These are phyloP conservation scores for Ophiostoma montium DNA, from an alignment of 2,329 filamentous ascomycete genomes.

Conservation along the genomic window DNA sequence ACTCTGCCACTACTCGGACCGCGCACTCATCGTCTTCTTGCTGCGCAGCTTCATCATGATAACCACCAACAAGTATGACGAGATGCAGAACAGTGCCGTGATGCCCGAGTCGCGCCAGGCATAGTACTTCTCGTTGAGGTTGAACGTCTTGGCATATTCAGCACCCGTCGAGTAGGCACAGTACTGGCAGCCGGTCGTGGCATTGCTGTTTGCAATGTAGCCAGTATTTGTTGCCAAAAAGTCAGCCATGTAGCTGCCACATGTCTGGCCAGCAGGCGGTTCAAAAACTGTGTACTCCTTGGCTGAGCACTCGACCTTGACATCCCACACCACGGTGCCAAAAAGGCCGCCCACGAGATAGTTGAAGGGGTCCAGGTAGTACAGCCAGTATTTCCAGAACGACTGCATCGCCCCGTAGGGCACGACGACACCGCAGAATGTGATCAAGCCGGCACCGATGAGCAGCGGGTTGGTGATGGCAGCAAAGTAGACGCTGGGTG, in stretches of 20 bases:
- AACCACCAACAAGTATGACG: conserved; percentile 26
- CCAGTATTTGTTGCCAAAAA: conserved; percentile 39
- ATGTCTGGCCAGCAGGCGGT: conserved; percentile 44
- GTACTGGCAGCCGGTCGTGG: conserved; percentile 39
- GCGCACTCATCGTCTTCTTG: conserved; percentile 11
- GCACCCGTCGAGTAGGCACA: conserved; percentile 34
- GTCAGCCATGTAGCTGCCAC: conserved; percentile 39
- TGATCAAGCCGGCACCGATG: conserved; percentile 32
- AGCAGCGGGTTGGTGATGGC: conserved; percentile 47
- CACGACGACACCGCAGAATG: conserved; percentile 51
- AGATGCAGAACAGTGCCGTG: conserved; percentile 38
- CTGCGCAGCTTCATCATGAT: conserved; percentile 15
- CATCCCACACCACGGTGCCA: conserved; percentile 53
- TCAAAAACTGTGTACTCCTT: conserved; percentile 59
- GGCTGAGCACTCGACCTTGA: conserved; percentile 46
- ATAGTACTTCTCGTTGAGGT: conserved; percentile 39
- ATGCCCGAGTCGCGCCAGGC: conserved; percentile 57
- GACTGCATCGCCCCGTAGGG: conserved; percentile 42
- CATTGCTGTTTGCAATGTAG: conserved; percentile 34
- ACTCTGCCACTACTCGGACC: conserved; percentile 13
- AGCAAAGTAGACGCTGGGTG: conserved; percentile 52
- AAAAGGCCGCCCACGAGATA: conserved; percentile 66
- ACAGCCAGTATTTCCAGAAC: conserved; percentile 68
- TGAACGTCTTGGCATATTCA: conserved; percentile 33
- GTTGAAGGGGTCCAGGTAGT: conserved; percentile 67